Percentiles rank a stretch among this genome's conserved stretches.
Conservation (phyloP, 164 flowering plant genomes). For the Vitis amurensis region DNA sequence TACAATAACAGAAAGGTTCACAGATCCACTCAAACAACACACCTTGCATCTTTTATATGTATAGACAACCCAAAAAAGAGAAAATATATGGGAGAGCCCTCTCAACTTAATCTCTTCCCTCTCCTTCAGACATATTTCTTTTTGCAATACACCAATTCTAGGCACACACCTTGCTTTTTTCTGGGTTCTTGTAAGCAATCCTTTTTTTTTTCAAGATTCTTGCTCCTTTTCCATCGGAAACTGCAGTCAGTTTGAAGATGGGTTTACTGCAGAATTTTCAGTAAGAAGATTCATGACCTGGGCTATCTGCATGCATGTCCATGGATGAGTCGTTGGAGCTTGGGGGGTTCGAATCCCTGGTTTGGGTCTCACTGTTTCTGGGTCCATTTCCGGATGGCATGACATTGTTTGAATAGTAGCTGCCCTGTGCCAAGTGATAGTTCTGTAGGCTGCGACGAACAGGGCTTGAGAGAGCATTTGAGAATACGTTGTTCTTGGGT, state of each 20-base stretch:
- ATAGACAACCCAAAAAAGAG: no score
- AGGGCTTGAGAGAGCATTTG: conserved; percentile 66
- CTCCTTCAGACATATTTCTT: no score
- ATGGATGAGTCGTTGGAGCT: conserved; percentile 38
- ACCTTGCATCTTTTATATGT: no score
- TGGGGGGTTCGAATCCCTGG: conserved; percentile 21
- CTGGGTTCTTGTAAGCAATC: neutral
- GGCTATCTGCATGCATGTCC: conserved; percentile 68
- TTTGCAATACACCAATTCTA: no score
- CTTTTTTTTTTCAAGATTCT: neutral
- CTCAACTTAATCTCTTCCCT: no score
- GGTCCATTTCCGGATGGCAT: conserved; percentile 19
- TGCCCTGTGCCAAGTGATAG: conserved; percentile 40
- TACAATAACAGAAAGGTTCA: no score
- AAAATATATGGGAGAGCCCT: no score
- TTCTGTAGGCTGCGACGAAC: conserved; percentile 57
- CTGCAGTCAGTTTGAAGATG: neutral
- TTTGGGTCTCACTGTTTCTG: conserved; percentile 28
- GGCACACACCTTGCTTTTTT: neutral
- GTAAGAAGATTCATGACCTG: conserved; percentile 20
- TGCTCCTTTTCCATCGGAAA: neutral
- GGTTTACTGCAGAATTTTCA: neutral
- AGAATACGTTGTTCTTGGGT: conserved; percentile 54
- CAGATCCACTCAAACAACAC: no score
- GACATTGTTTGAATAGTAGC: conserved; percentile 7